Evolutionary conservation across 129 eudicot species (phyloP).

Genomic region (Artemisia argyi): DNA sequence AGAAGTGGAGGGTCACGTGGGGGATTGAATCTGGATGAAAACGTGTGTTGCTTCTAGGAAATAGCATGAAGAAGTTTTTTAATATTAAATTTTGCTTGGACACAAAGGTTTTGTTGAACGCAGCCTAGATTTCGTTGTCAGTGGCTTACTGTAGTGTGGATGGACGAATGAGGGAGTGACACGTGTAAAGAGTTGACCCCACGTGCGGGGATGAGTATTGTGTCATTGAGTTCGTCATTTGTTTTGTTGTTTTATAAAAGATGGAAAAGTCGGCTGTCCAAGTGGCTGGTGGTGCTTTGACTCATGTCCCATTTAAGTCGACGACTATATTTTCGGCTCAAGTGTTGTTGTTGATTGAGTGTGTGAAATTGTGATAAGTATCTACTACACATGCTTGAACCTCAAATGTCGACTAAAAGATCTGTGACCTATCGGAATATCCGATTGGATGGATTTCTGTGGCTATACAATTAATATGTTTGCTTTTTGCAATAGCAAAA

Average conservation of each 20-base stretch:
- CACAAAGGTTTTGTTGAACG: constrained; percentile 30
- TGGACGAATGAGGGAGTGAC: constrained; percentile 22
- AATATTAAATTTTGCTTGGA: constrained; percentile 20
- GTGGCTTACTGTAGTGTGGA: neutral
- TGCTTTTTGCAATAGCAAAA: too few species aligned
- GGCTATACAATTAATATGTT: too few species aligned
- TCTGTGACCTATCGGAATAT: too few species aligned
- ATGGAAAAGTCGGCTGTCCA: constrained; percentile 29
- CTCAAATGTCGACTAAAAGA: too few species aligned
- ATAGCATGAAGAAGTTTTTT: neutral
- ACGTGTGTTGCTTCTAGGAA: constrained; percentile 33
- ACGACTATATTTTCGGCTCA: constrained; percentile 32
- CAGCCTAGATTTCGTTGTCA: constrained; percentile 12
- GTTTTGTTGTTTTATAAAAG: constrained; percentile 10
- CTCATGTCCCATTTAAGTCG: constrained; percentile 37
- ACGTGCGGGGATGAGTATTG: constrained; percentile 44
- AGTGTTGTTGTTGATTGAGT: neutral
- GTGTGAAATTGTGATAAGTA: neutral
- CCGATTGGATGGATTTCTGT: too few species aligned
- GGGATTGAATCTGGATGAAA: constrained; percentile 42
- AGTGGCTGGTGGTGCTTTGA: constrained; percentile 31
- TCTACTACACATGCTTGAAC: too few species aligned
- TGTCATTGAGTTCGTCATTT: constrained; percentile 52
- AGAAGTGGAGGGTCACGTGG: constrained; percentile 30
- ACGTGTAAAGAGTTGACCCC: constrained; percentile 33